phyloP scores from a whole-genome alignment of 768 basidiomycete species.

The Trametes cubensis region DNA sequence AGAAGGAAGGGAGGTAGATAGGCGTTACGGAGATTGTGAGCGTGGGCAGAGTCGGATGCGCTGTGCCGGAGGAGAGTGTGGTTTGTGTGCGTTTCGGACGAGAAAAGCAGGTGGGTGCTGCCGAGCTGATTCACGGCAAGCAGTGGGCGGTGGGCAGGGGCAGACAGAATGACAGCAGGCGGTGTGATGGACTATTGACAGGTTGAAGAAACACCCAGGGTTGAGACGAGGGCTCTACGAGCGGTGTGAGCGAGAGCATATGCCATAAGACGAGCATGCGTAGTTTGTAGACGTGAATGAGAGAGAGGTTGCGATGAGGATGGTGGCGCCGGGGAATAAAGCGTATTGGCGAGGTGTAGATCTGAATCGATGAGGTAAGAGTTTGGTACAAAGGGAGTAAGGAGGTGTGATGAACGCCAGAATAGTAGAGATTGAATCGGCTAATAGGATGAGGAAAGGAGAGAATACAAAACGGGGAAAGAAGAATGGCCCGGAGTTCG shows the following conservation, averaged over 20 bases:
- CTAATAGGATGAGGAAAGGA: slow-evolving; percentile 4
- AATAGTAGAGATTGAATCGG: slow-evolving; percentile 11
- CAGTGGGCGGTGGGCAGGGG: not conserved
- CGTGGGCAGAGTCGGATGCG: too few species aligned
- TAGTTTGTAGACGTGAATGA: not conserved
- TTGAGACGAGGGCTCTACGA: not conserved
- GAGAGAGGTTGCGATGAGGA: not conserved
- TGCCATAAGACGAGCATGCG: not conserved
- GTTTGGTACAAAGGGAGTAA: slow-evolving; percentile 5
- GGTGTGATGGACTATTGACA: not conserved
- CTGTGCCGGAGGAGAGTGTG: too few species aligned
- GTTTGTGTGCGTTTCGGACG: not conserved
- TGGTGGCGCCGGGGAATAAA: slow-evolving; percentile 14
- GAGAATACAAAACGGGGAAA: slow-evolving; percentile 1
- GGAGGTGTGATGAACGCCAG: not conserved
- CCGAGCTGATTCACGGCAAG: not conserved
- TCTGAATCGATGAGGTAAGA: slow-evolving; percentile 5
- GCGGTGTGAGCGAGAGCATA: not conserved
- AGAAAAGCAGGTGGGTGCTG: not conserved
- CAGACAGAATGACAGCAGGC: not conserved
- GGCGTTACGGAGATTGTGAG: too few species aligned
- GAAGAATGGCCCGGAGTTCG: slow-evolving; percentile 14
- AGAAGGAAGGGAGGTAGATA: not conserved
- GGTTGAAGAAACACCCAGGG: not conserved
- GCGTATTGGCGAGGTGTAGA: slow-evolving; percentile 3